These are phyloP conservation scores for Brasilioporus rufonigricans DNA, from an alignment of 768 basidiomycete genomes.

Conservation along the genomic window DNA sequence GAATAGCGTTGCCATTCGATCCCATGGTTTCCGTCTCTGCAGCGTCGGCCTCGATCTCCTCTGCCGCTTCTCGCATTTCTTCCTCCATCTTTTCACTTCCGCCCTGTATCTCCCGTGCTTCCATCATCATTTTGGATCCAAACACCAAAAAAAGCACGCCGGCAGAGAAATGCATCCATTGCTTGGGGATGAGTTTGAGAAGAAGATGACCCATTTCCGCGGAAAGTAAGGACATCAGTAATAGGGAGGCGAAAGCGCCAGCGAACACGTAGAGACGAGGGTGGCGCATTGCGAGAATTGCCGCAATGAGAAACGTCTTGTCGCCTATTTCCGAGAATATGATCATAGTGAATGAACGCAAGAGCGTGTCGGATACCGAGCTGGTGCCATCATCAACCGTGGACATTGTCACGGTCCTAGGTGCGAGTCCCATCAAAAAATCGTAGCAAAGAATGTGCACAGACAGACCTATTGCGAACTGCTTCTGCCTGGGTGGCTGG, in stretches of 20 bases:
- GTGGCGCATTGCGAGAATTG: constrained; percentile 92
- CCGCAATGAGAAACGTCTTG: constrained; percentile 89
- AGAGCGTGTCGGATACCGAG: constrained; percentile 45
- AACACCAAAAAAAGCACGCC: constrained; percentile 87
- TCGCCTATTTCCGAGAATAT: constrained; percentile 93
- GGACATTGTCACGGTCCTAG: constrained; percentile 17
- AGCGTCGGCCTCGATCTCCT: constrained; percentile 87
- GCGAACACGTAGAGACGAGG: constrained; percentile 81
- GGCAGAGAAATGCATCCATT: constrained; percentile 70
- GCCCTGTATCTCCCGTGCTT: constrained; percentile 75
- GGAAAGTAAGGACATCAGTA: constrained; percentile 91
- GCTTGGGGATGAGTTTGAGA: constrained; percentile 71
- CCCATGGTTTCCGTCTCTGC: constrained; percentile 37
- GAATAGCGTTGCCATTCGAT: constrained; percentile 45
- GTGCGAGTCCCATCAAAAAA: background rate
- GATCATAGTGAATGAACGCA: constrained; percentile 86
- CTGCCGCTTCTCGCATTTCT: constrained; percentile 95
- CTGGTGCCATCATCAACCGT: constrained; percentile 11
- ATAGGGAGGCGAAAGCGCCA: constrained; percentile 85
- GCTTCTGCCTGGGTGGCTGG: background rate
- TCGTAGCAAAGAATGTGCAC: background rate
- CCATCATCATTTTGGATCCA: constrained; percentile 85
- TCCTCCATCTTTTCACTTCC: constrained; percentile 84
- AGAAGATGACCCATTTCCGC: constrained; percentile 92
- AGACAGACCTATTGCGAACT: constrained; percentile 2